These are phyloP conservation scores for Hemileccinum impolitum DNA, from an alignment of 768 basidiomycete genomes.

Conservation along the genomic window DNA sequence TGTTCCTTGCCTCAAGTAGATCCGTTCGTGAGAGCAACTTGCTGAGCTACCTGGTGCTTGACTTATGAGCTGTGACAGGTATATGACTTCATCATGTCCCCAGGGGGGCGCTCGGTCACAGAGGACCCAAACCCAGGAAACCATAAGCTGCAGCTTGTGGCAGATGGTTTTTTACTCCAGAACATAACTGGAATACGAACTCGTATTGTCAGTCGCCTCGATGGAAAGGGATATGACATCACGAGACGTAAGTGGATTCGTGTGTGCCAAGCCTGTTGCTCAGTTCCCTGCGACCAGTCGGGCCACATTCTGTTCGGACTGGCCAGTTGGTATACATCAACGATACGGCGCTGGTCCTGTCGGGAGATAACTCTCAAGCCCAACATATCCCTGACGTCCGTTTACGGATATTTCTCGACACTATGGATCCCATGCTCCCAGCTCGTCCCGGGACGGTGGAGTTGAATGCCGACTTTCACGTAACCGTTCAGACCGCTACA, in stretches of 20 bases:
- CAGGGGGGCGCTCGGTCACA: conserved; percentile 44
- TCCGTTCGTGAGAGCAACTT: conserved; percentile 53
- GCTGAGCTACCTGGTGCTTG: background rate
- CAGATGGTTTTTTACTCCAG: conserved; percentile 71
- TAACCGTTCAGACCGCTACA: conserved; percentile 59
- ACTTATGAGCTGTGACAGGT: conserved; percentile 42
- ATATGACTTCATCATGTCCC: conserved; percentile 78
- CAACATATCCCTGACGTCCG: conserved; percentile 41
- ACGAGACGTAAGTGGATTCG: conserved; percentile 58
- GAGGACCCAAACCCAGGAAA: conserved; percentile 72
- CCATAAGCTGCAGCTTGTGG: conserved; percentile 57
- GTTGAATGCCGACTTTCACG: conserved; percentile 42
- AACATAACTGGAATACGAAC: conserved; percentile 78
- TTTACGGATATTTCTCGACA: conserved; percentile 57
- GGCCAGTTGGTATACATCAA: conserved; percentile 84
- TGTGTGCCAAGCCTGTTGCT: background rate
- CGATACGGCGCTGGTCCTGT: conserved; percentile 50
- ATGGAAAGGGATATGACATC: conserved; percentile 84
- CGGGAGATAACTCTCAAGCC: conserved; percentile 20
- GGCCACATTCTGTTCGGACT: conserved; percentile 72
- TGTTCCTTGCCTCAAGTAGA: conserved; percentile 70
- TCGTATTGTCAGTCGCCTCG: conserved; percentile 74
- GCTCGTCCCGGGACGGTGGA: conserved; percentile 38
- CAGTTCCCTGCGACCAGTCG: conserved; percentile 48
- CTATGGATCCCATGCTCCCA: conserved; percentile 45